phyloP scores from a whole-genome alignment of 495 filamentous ascomycete genomes.

The Jackrogersella multiformis region DNA sequence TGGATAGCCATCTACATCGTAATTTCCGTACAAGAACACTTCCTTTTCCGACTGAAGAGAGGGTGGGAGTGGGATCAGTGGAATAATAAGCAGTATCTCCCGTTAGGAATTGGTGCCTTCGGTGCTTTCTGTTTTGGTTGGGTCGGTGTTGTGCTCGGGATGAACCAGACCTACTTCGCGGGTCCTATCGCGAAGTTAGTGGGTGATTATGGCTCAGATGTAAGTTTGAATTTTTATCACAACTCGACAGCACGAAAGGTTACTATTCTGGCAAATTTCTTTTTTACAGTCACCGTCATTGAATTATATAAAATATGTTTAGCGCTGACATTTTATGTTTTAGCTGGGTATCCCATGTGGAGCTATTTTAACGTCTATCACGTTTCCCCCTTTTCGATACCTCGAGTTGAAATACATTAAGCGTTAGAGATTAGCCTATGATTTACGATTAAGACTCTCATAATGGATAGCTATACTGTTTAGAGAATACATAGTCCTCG shows the following conservation, averaged over 20 bases:
- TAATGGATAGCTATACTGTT: too few relatives aligned
- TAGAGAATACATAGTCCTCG: too few relatives aligned
- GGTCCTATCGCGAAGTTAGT: conserved; percentile 4
- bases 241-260: too few relatives aligned
- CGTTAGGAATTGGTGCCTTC: conserved; percentile 1
- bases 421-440: too few relatives aligned
- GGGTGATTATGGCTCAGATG: conserved; percentile 6
- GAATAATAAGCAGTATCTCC: conserved; percentile 6
- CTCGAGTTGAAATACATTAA: background rate
- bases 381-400: conserved; percentile 5
- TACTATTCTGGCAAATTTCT: too few relatives aligned
- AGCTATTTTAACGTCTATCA: background rate
- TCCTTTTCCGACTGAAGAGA: conserved; percentile 3
- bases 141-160: conserved; percentile 3
- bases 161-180: conserved; percentile 10
- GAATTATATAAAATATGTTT: background rate
- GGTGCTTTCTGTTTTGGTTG: conserved; percentile 3
- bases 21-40: background rate
- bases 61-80: conserved; percentile 13
- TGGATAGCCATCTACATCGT: background rate
- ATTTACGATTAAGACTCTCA: too few relatives aligned
- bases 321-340: background rate
- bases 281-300: too few relatives aligned
- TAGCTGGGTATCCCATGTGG: conserved; percentile 5
- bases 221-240: background rate